These are phyloP conservation scores for Madurella fahalii DNA, from an alignment of 2,329 filamentous ascomycete species.

Conservation along the genomic window DNA sequence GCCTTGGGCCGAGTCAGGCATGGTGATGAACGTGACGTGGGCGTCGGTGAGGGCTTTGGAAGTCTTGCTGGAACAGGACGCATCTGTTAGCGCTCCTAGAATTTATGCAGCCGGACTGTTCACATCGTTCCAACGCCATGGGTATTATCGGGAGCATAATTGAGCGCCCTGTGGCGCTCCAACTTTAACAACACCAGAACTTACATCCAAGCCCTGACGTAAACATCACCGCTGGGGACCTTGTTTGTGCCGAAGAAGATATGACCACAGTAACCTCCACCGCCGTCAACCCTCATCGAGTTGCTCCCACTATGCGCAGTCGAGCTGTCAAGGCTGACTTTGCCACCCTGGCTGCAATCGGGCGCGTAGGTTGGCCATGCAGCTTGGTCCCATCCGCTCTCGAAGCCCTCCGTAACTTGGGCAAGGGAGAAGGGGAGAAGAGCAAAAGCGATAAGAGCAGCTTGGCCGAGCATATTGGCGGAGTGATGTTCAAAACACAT, in stretches of 20 bases:
- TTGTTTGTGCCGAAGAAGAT: constrained; percentile 58
- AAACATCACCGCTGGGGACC: constrained; percentile 54
- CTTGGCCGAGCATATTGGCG: constrained; percentile 7
- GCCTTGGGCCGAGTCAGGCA: constrained; percentile 55
- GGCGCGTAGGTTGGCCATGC: constrained; percentile 56
- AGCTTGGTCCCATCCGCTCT: constrained; percentile 53
- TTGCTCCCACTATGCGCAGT: constrained; percentile 54
- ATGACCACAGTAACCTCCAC: constrained; percentile 54
- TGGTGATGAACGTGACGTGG: constrained; percentile 61
- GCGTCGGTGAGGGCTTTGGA: constrained; percentile 53
- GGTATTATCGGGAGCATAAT: too few species aligned
- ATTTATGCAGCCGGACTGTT: too few species aligned
- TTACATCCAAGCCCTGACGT: constrained; percentile 54
- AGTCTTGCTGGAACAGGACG: constrained; percentile 42
- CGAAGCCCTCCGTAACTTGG: constrained; percentile 54
- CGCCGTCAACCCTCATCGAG: constrained; percentile 50
- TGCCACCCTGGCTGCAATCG: constrained; percentile 58
- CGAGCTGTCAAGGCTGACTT: constrained; percentile 52
- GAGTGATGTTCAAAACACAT: not conserved
- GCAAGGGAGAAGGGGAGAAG: constrained; percentile 45
- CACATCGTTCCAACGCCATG: too few species aligned
- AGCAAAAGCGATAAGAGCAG: constrained; percentile 37
- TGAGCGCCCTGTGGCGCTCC: too few species aligned
- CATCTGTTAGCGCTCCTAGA: too few species aligned
- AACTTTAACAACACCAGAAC: constrained; percentile 25